Base-by-base conservation (phyloP, 2,329 filamentous ascomycete species). In the Fusarium acutatum region DNA sequence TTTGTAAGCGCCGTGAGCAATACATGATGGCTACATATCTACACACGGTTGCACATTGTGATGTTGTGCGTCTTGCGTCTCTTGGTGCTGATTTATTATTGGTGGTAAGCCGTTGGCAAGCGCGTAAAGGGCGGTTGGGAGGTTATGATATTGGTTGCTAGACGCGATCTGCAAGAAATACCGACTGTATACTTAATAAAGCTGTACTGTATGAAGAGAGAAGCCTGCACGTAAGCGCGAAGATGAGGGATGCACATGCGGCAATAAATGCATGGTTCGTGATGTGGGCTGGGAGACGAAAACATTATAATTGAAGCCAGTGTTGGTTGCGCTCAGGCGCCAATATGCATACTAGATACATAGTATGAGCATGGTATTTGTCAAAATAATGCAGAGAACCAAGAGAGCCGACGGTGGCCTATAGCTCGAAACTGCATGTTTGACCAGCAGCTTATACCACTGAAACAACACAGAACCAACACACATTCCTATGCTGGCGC, bases 81-180 rank as follows among this genome's bases (percentile, higher is more conserved):
- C 17, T 41, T 35, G 32, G 40, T 57, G 28, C 22, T 43, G 24
- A 57, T 38, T 34, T 49, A 66, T 34, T 49, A 66, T 73, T 68
- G 69, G 58, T 71, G 57, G 61, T 65, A 59, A 56, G 56, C 69
- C 46, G 65, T 61, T 61, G 60, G 50, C 43, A 61, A 61, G 67
- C 75, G 75, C 71, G 75, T 57, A 62, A 69, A 70, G 38, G 67
- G 73, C 75, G 75, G 68, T 49, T 77, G 64, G 54, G 26, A 35
- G 32, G 20, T 26, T 38, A 32, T 44, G 15, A 69, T 56, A 56
- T 56, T 69, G 66, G 64, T 35, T 41, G 30, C 40, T 77, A 77
- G 64, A 67, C 75, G 75, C 75, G 71, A 68, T 61, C n/a, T 49
- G 60, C 56, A 69, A 52, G 44, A 50, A 37, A 64, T 38, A 46